A percentile compares a stretch with the other conserved stretches of the same genome.
phyloP scores from a whole-genome alignment of 345 rosid genomes.

The Melastoma malabathricum region DNA sequence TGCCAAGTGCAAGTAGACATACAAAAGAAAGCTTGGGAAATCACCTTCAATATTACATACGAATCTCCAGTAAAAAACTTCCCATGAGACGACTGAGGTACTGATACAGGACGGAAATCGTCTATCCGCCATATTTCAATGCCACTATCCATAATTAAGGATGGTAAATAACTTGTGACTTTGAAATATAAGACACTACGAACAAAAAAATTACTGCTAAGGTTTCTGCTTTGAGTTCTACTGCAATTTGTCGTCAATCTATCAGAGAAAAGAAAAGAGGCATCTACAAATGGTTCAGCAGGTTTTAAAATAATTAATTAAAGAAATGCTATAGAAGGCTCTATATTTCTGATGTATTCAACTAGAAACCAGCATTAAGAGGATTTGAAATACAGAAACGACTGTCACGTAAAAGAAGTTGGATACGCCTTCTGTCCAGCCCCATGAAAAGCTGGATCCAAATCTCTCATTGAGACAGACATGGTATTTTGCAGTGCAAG shows the following conservation, averaged over 20 bases:
- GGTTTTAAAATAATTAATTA: too few species aligned
- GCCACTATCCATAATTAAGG: conserved; percentile 65
- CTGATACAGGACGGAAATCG: conserved; percentile 56
- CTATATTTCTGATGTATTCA: too few species aligned
- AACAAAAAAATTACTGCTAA: too few species aligned
- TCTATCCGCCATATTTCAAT: conserved; percentile 96
- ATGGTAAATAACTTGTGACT: not conserved
- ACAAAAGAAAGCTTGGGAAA: too few species aligned
- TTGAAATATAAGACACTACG: too few species aligned
- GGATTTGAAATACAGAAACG: not conserved
- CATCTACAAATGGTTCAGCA: too few species aligned
- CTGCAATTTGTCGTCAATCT: too few species aligned
- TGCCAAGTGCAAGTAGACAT: conserved; percentile 1
- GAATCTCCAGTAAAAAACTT: conserved; percentile 96
- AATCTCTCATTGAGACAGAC: conserved; percentile 26
- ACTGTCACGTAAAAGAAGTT: not conserved
- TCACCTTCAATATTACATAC: conserved; percentile 76
- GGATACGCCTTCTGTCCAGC: conserved; percentile 39
- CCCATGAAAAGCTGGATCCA: conserved; percentile 31
- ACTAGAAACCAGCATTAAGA: too few species aligned
- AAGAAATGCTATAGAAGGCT: too few species aligned
- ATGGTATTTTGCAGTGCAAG: conserved; percentile 9
- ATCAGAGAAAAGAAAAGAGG: too few species aligned
- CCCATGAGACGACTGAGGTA: conserved; percentile 63
- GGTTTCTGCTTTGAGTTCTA: too few species aligned